phyloP scores from a whole-genome alignment of 257 asterid genomes.

The Gentiana straminea region DNA sequence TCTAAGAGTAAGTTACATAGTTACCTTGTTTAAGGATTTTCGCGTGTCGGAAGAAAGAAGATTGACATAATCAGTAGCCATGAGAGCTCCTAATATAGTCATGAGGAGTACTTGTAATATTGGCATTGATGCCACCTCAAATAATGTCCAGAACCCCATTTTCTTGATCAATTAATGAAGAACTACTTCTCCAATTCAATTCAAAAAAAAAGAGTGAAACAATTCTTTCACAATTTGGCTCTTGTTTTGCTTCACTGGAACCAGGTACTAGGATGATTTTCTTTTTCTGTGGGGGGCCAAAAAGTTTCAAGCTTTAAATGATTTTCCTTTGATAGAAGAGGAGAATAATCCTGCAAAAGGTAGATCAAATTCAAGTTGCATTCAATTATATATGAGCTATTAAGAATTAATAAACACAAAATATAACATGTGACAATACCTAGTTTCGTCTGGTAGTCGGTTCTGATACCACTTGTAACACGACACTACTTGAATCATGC shows the following conservation, averaged over 20 bases:
- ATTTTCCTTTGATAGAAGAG: background rate
- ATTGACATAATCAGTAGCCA: conserved; percentile 67
- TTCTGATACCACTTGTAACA: too few relatives aligned
- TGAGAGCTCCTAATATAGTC: conserved; percentile 60
- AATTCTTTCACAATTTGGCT: background rate
- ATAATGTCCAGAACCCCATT: conserved; percentile 62
- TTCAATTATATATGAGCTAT: too few relatives aligned
- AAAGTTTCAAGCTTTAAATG: background rate
- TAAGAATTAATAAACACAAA: too few relatives aligned
- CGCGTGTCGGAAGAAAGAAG: conserved; percentile 60
- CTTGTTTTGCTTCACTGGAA: background rate
- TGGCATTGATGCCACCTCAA: conserved; percentile 89
- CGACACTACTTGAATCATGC: too few relatives aligned
- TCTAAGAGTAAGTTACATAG: background rate
- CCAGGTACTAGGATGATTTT: background rate
- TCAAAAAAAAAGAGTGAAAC: conserved; percentile 1
- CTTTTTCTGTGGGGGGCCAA: background rate
- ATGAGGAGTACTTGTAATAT: conserved; percentile 58
- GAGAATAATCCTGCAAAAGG: conserved; percentile 13
- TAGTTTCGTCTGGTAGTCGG: too few relatives aligned
- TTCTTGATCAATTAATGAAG: conserved; percentile 6
- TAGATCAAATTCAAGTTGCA: background rate
- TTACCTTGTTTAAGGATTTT: conserved; percentile 54
- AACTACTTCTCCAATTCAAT: background rate
- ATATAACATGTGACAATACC: too few relatives aligned